phyloP scores from a whole-genome alignment of 2,329 filamentous ascomycete genomes.

The Neonectria magnoliae region DNA sequence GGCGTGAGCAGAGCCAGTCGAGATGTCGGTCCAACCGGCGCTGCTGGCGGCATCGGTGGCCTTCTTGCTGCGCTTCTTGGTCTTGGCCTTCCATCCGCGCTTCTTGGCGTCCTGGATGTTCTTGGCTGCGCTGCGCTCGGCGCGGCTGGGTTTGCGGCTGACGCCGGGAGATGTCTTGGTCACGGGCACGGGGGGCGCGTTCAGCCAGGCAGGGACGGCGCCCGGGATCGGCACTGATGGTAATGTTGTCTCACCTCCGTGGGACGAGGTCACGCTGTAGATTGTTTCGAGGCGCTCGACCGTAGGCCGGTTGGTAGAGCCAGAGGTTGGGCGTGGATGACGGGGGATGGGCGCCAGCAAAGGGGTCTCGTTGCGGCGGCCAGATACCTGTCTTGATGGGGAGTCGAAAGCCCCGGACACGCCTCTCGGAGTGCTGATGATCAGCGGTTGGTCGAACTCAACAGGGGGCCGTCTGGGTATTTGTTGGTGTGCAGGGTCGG shows the following conservation, averaged over 20 bases:
- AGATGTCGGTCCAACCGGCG: constrained; percentile 65
- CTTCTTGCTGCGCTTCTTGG: constrained; percentile 53
- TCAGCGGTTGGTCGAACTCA: constrained; percentile 63
- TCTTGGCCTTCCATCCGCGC: constrained; percentile 62
- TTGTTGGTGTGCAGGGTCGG: constrained; percentile 34
- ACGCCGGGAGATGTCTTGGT: constrained; percentile 55
- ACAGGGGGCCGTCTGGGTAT: constrained; percentile 21
- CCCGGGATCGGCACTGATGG: constrained; percentile 25
- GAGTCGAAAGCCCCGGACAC: constrained; percentile 63
- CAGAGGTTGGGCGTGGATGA: constrained; percentile 55
- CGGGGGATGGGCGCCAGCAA: constrained; percentile 65
- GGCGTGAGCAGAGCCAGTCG: constrained; percentile 43
- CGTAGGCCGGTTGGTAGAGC: constrained; percentile 52
- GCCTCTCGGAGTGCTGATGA: constrained; percentile 69
- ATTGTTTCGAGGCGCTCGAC: constrained; percentile 67
- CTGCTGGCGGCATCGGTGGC: constrained; percentile 54
- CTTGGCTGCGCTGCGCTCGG: constrained; percentile 68
- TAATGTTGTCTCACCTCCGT: constrained; percentile 24
- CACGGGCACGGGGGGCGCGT: constrained; percentile 47
- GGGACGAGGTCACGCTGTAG: constrained; percentile 51
- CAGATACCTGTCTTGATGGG: constrained; percentile 49
- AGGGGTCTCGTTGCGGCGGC: constrained; percentile 52
- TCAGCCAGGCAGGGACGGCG: constrained; percentile 48
- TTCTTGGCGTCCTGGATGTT: constrained; percentile 70
- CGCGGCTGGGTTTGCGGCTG: constrained; percentile 62